phyloP scores from a whole-genome alignment of 352 stramenopile genomes.

The Phytophthora europaea region DNA sequence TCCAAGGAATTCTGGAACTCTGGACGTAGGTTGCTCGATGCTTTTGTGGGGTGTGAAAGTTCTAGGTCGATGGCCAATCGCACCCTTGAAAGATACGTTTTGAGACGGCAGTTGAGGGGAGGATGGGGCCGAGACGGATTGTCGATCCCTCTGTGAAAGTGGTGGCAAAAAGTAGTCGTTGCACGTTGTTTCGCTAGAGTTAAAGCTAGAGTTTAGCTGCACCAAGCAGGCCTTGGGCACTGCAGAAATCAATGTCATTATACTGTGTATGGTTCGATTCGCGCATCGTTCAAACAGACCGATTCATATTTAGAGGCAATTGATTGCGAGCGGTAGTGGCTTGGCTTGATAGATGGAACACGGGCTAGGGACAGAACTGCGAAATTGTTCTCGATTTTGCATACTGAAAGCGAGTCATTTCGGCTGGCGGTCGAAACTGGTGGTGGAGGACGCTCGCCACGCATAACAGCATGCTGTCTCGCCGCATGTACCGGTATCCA shows the following conservation, averaged over 20 bases:
- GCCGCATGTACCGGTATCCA: neutral
- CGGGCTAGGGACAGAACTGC: constrained; percentile 5
- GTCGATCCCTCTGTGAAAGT: neutral
- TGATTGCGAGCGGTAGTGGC: neutral
- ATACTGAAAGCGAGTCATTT: constrained; percentile 12
- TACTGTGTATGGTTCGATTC: neutral
- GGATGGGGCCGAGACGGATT: neutral
- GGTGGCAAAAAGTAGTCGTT: no score
- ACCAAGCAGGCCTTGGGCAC: neutral
- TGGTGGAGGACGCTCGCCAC: constrained; percentile 7
- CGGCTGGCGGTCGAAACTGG: constrained; percentile 2
- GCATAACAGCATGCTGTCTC: neutral
- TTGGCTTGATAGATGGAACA: constrained; percentile 1
- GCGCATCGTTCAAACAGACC: neutral
- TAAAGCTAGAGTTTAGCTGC: neutral
- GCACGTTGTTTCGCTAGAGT: neutral
- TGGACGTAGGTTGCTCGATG: neutral
- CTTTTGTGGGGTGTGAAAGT: neutral
- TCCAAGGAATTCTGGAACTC: neutral
- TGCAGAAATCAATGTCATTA: neutral
- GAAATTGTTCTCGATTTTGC: constrained; percentile 6
- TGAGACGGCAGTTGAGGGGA: neutral
- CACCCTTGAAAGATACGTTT: neutral
- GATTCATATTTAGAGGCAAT: neutral
- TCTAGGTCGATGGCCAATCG: neutral